A percentile compares a stretch with the other conserved stretches of the same genome.
These are phyloP conservation scores for Dimocarpus longan DNA, from an alignment of 345 rosid species.

Conservation along the genomic window DNA sequence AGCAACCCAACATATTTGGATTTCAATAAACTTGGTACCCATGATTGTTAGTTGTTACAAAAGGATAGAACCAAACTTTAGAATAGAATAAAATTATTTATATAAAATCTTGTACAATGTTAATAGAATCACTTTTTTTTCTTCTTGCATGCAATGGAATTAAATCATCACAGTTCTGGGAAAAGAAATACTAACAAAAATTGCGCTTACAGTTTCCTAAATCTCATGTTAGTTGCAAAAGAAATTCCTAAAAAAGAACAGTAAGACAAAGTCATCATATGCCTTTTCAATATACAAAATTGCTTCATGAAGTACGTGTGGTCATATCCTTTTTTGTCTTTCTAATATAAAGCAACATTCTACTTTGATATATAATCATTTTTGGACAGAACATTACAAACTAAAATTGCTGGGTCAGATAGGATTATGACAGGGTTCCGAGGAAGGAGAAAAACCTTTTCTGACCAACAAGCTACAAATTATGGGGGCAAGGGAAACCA, in stretches of 20 bases:
- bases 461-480: background rate
- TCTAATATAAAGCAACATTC: background rate
- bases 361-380: background rate
- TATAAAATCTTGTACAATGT: background rate
- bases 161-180: background rate
- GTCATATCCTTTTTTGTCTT: background rate
- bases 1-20: background rate
- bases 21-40: background rate
- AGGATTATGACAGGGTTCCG: background rate
- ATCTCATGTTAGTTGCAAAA: background rate
- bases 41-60: background rate
- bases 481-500: no score
- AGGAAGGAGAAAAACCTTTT: background rate
- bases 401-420: background rate
- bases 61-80: background rate
- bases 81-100: background rate
- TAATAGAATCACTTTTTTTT: conserved; percentile 1
- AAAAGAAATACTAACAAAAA: background rate
- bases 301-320: background rate
- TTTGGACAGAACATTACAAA: background rate
- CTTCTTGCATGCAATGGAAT: background rate
- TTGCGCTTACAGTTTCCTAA: background rate
- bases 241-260: conserved; percentile 1
- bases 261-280: background rate
- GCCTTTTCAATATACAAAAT: background rate